A percentile compares a stretch with the other conserved stretches of the same genome.
phyloP scores from a whole-genome alignment of 2,329 filamentous ascomycete genomes.

The Gaeumannomyces tritici region DNA sequence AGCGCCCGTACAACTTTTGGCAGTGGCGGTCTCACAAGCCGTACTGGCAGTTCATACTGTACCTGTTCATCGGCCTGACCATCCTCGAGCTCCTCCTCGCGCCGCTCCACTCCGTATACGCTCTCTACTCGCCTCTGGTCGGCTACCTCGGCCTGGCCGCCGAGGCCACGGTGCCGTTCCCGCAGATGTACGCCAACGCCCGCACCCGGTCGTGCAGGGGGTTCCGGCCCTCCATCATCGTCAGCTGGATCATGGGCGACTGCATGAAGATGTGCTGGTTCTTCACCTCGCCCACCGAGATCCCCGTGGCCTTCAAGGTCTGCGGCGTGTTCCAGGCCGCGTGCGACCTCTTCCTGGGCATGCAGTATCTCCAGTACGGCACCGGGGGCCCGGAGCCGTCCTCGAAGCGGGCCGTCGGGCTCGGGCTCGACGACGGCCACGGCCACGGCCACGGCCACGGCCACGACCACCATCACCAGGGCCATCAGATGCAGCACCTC shows the following conservation, averaged over 20 bases:
- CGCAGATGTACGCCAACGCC: constrained; percentile 66
- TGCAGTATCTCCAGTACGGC: constrained; percentile 66
- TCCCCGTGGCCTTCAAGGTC: constrained; percentile 72
- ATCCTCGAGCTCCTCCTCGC: constrained; percentile 59
- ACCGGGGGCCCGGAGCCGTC: constrained; percentile 26
- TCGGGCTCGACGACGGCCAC: constrained; percentile 4
- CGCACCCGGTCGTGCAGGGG: constrained; percentile 63
- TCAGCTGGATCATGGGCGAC: constrained; percentile 72
- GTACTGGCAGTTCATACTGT: constrained; percentile 72
- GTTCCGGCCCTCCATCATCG: constrained; percentile 66
- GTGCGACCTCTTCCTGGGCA: constrained; percentile 65
- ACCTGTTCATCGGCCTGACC: constrained; percentile 52
- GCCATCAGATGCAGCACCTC: not conserved
- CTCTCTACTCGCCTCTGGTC: constrained; percentile 55
- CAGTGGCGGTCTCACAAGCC: constrained; percentile 67
- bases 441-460: not conserved
- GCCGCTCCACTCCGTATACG: constrained; percentile 44
- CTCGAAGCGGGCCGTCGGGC: constrained; percentile 12
- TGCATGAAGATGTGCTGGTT: constrained; percentile 85
- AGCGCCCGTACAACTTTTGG: constrained; percentile 71
- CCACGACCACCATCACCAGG: not conserved
- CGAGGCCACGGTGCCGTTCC: constrained; percentile 73
- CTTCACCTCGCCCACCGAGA: constrained; percentile 58
- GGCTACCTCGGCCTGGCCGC: constrained; percentile 69
- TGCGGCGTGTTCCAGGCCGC: constrained; percentile 73